Base-by-base conservation (phyloP, 495 filamentous ascomycete species). In the Lasiosphaeriaceae sp. region DNA sequence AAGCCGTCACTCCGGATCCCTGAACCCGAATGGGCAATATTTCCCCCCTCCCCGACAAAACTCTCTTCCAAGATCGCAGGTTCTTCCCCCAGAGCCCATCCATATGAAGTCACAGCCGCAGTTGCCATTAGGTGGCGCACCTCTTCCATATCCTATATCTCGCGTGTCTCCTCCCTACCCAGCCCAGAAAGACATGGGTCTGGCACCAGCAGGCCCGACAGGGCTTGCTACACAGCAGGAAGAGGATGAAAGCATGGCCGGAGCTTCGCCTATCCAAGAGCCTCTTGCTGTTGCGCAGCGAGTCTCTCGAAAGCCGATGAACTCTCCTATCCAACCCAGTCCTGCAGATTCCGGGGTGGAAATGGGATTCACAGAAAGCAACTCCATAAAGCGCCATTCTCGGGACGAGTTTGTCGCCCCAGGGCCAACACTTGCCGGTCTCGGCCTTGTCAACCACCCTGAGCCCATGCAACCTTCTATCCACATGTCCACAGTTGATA, bases 271-370 rank as follows among this genome's bases (percentile, higher is more conserved):
- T 4, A 66, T 74, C 17, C 72, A 74, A 52, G 71, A 72, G 51
- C 73, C 72, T 14, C 59, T 66, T 7, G 56, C 66, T n/a, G 67
- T 63, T 31, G 72, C 68, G 21, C 67, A 68, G 17, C 68, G 62
- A 20, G 47, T 47, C 1, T 41, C 35, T 22, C 56, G 58, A 19
- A 68, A 66, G 55, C 59, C 63, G 2, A 44, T 56, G 52, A 53
- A 63, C 43, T 66, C 68, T 46, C 52, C 59, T 9, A 26, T 44
- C 1, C 63, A 64, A 22, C 47, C 60, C 0, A 70, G 60, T 57
- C 62, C 65, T 2, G 61, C 60, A 14, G 60, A 67, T 45, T 64
- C 69, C 21, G 62, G 50, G 1, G 60, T 69, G 6, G 65, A 56
- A 3, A 45, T 71, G 17, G 62, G 56, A 34, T 64, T 66, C 43